phyloP scores from a whole-genome alignment of 2,329 filamentous ascomycete species.

The Aspergillus neotritici region DNA sequence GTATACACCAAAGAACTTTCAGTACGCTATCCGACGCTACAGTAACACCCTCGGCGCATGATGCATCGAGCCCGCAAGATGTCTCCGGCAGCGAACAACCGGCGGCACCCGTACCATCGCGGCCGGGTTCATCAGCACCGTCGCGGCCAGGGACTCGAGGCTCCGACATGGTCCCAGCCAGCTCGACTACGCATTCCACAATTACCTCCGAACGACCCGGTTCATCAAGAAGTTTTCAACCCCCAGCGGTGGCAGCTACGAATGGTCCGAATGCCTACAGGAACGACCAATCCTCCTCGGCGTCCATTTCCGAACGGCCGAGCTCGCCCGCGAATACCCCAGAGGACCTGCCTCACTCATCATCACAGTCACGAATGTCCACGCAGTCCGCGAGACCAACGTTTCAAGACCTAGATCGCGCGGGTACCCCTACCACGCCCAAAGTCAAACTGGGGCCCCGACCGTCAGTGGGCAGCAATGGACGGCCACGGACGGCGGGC shows the following conservation, averaged over 20 bases:
- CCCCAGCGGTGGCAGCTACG: too few species aligned
- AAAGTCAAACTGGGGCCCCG: conserved; percentile 88
- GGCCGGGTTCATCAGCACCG: too few species aligned
- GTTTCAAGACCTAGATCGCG: conserved; percentile 40
- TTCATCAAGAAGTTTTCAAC: conserved; percentile 9
- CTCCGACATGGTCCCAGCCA: too few species aligned
- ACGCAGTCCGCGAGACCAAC: conserved; percentile 42
- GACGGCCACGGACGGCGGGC: conserved; percentile 56
- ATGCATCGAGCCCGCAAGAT: conserved; percentile 8
- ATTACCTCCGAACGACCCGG: conserved; percentile 19
- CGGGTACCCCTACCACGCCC: conserved; percentile 33
- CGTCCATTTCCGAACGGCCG: conserved; percentile 19
- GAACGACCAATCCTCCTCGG: too few species aligned
- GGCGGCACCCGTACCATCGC: too few species aligned
- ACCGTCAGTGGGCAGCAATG: conserved; percentile 61
- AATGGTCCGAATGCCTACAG: too few species aligned
- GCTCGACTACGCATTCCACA: too few species aligned
- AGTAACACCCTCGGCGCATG: conserved; percentile 11
- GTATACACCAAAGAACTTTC: conserved; percentile 19
- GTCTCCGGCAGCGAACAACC: conserved; percentile 5
- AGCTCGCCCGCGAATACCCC: conserved; percentile 13
- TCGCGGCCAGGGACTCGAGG: too few species aligned
- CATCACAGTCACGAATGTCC: conserved; percentile 33
- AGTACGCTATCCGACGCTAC: conserved; percentile 34
- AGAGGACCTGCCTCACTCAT: conserved; percentile 33